A percentile compares a stretch with the other conserved stretches of the same genome.
These are phyloP conservation scores for Fusarium zealandicum DNA, from an alignment of 2,329 filamentous ascomycete species.

Conservation along the genomic window DNA sequence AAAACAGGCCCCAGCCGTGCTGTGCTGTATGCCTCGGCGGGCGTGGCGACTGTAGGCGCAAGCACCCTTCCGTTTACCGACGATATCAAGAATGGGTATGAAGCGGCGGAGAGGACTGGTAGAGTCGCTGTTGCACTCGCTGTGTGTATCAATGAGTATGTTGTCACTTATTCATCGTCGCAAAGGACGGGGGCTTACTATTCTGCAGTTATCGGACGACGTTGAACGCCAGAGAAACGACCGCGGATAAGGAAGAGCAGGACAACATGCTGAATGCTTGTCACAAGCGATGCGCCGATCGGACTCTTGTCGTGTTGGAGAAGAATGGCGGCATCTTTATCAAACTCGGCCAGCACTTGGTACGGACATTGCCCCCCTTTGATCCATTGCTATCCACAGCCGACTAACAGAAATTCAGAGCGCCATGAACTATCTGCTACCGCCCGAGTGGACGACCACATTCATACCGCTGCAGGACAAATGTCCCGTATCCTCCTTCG, in stretches of 20 bases:
- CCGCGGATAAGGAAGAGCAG: constrained; percentile 69
- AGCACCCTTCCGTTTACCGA: constrained; percentile 64
- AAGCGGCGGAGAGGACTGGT: constrained; percentile 77
- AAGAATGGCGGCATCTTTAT: constrained; percentile 99
- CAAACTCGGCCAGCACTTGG: constrained; percentile 93
- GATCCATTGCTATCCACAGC: neutral
- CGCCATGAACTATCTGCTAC: constrained; percentile 93
- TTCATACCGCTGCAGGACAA: constrained; percentile 96
- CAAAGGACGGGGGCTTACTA: constrained; percentile 5
- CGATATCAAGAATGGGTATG: constrained; percentile 78
- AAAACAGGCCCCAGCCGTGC: constrained; percentile 40
- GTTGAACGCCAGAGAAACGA: constrained; percentile 72
- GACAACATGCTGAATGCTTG: constrained; percentile 78
- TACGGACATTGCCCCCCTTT: constrained; percentile 44
- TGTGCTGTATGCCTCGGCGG: constrained; percentile 59
- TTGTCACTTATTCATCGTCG: neutral
- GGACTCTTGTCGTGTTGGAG: constrained; percentile 86
- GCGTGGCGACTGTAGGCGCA: constrained; percentile 58
- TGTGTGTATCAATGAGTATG: constrained; percentile 87
- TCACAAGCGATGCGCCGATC: constrained; percentile 89
- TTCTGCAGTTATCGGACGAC: constrained; percentile 80
- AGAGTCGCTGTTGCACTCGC: constrained; percentile 78
- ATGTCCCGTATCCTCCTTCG: constrained; percentile 89
- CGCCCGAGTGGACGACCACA: constrained; percentile 90
- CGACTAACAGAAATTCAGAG: constrained; percentile 61